These are phyloP conservation scores for Colletotrichum euphorbiae DNA, from an alignment of 2,329 filamentous ascomycete species.

Conservation along the genomic window DNA sequence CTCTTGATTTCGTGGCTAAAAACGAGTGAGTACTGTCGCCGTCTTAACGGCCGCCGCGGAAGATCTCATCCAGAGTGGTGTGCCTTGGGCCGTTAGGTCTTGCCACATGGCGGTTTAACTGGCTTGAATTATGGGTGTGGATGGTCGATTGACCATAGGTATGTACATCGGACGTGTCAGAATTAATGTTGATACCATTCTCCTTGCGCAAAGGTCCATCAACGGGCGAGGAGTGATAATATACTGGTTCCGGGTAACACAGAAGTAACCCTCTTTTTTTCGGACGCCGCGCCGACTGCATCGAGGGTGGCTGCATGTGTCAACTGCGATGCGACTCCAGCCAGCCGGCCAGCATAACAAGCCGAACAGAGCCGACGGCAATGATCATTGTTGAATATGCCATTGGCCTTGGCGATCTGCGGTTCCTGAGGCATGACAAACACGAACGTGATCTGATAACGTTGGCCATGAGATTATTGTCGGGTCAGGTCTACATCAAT, in stretches of 20 bases:
- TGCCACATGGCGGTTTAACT: slow-evolving; percentile 22
- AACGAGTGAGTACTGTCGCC: neutral
- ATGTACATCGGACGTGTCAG: too few relatives aligned
- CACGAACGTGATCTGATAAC: slow-evolving; percentile 15
- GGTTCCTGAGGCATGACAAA: neutral
- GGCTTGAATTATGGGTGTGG: too few relatives aligned
- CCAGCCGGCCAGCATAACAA: slow-evolving; percentile 5
- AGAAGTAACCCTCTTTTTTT: neutral
- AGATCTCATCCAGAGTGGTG: neutral
- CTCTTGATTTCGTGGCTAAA: neutral
- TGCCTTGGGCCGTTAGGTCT: neutral
- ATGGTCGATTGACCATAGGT: too few relatives aligned
- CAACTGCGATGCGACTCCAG: slow-evolving; percentile 22
- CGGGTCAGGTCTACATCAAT: neutral
- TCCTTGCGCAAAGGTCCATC: neutral
- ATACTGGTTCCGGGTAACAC: neutral
- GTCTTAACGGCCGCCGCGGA: slow-evolving; percentile 4
- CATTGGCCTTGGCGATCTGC: neutral
- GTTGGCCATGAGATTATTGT: neutral
- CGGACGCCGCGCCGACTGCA: slow-evolving; percentile 8
- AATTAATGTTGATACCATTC: too few relatives aligned
- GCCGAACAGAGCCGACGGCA: neutral
- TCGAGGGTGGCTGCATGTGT: slow-evolving; percentile 33
- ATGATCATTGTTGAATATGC: neutral
- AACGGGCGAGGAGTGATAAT: neutral